Evolutionary conservation across 2,329 filamentous ascomycete species (phyloP), one percentile per base, ranked within the genome.

Genomic region (Geosmithia flava): DNA sequence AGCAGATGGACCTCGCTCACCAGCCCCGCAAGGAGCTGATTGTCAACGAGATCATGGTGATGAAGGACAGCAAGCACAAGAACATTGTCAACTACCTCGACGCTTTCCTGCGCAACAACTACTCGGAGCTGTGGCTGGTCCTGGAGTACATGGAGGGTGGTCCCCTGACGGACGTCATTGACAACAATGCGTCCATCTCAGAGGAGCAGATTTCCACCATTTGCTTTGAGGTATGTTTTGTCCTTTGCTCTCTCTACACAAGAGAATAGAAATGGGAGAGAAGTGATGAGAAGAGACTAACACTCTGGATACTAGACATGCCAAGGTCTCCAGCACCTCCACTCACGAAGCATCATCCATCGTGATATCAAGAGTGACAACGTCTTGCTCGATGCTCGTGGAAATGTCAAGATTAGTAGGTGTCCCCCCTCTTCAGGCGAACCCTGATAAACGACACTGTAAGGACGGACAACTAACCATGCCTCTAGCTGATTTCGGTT

Each of bases 61-160:
- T 98, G 93, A 96, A 97, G 71, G 93, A 98, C 69, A 95, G 88
- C 72, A 87, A 90, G 63, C 93, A 98, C 66, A 83, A 85, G 52
- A 98, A 98, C 67, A 98, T 98, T 71, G 93, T 98, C 67, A 98
- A 98, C 69, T 98, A 95, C 70, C 72, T 98, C 33, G 93, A 98
- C 58, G 90, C 91, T 3, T 98, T 97, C 74, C 70, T 98, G 61
- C 87, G 93, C 59, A 95, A 96, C 65, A 91, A 93, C 65, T 89
- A 87, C 59, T 80, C 86, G 48, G 93, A 98, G 65, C 77, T 98
- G n/a, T 98, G 93, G 93, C 89, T 98, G 11, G 91, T 98, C 47
- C 95, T 98, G 93, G 93, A 98, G 70, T 98, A 90, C 60, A 98
- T 98, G 93, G 93, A 98, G 69, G 93, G 93, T 58, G 93, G 93